Conservation (phyloP, 2,329 filamentous ascomycete species). For the Graphiopsis chlorocephala region DNA sequence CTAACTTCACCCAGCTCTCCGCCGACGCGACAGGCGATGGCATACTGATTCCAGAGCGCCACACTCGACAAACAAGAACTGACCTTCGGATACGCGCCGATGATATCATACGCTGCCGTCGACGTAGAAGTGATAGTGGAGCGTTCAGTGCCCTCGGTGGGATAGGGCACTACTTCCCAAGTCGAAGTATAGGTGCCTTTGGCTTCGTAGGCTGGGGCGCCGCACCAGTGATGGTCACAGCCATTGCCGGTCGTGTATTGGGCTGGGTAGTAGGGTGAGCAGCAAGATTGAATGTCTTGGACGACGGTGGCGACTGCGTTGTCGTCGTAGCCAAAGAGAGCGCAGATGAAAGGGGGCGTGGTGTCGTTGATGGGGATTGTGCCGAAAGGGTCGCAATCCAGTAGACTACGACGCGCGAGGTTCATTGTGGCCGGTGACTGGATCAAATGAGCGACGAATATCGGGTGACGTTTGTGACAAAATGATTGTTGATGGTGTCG, state of each 20-base stretch:
- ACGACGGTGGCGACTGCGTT: background rate
- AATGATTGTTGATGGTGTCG: background rate
- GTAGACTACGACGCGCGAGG: background rate
- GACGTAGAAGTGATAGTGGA: background rate
- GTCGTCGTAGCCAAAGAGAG: slow-evolving; percentile 1
- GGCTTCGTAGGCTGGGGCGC: slow-evolving; percentile 1
- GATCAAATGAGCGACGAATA: background rate
- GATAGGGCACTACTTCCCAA: background rate
- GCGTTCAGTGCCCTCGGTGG: slow-evolving; percentile 1
- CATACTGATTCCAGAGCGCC: background rate
- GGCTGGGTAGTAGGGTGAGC: slow-evolving; percentile 1
- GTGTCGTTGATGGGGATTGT: slow-evolving; percentile 2
- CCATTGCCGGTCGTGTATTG: background rate
- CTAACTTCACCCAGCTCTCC: background rate
- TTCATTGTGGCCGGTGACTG: background rate
- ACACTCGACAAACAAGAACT: slow-evolving; percentile 6
- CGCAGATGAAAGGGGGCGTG: slow-evolving; percentile 1
- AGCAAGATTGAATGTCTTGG: background rate
- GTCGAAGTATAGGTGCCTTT: background rate
- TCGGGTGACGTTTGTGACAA: background rate
- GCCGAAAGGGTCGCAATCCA: background rate
- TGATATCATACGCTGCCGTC: background rate
- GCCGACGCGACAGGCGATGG: background rate
- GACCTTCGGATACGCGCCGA: slow-evolving; percentile 1
- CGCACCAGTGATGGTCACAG: slow-evolving; percentile 7